Evolutionary conservation across 2,329 filamentous ascomycete species (phyloP).

Genomic region (Hypomyces perniciosus): DNA sequence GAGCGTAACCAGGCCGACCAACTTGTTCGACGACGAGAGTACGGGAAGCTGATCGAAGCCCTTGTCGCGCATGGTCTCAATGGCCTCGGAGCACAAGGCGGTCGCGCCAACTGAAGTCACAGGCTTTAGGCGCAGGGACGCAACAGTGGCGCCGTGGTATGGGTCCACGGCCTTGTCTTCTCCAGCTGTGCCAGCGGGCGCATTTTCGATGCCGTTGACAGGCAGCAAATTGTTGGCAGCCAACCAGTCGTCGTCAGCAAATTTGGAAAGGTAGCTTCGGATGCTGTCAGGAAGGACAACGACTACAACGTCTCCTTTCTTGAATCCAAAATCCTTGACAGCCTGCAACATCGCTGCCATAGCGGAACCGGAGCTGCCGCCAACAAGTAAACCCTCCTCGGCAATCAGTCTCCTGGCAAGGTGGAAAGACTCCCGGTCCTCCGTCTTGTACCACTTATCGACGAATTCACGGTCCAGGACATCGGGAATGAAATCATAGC

Average conservation of each 20-base stretch:
- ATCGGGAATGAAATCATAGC: conserved; percentile 96
- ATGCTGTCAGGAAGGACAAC: conserved; percentile 94
- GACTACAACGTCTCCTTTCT: conserved; percentile 81
- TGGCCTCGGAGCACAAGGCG: conserved; percentile 74
- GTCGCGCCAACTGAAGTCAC: conserved; percentile 75
- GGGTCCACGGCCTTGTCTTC: conserved; percentile 49
- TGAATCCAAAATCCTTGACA: conserved; percentile 67
- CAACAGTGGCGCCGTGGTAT: conserved; percentile 73
- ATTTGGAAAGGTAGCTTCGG: conserved; percentile 95
- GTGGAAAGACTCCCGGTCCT: conserved; percentile 83
- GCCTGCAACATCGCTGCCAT: conserved; percentile 76
- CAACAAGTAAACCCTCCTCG: conserved; percentile 89
- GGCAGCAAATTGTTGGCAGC: conserved; percentile 90
- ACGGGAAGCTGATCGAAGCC: conserved; percentile 97
- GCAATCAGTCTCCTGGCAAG: conserved; percentile 86
- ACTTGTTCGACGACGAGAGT: conserved; percentile 60
- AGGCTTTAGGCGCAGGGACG: conserved; percentile 81
- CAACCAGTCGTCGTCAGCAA: conserved; percentile 98
- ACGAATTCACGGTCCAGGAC: conserved; percentile 76
- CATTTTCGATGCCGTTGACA: conserved; percentile 44
- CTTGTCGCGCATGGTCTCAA: conserved; percentile 97
- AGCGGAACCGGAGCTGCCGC: conserved; percentile 88
- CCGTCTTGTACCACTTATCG: conserved; percentile 97
- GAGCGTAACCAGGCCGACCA: conserved; percentile 89
- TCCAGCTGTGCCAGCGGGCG: conserved; percentile 32